phyloP scores from a whole-genome alignment of 202 grass and related monocot genomes.

The Panicum virgatum region DNA sequence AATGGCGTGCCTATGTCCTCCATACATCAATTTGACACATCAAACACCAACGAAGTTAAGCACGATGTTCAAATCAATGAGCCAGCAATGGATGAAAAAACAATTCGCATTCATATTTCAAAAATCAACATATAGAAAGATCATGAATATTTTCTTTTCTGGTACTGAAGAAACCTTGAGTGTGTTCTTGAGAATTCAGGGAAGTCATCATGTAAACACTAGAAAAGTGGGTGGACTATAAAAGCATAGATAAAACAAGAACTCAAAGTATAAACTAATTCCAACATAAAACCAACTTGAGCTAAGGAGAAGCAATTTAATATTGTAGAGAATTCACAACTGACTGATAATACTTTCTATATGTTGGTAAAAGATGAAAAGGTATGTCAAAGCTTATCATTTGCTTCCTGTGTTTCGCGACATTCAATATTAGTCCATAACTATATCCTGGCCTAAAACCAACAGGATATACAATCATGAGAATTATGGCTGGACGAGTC shows the following conservation, averaged over 20 bases:
- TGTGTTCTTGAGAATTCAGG: conserved; percentile 3
- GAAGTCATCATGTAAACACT: background rate
- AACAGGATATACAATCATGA: background rate
- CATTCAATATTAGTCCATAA: background rate
- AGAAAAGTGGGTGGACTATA: background rate
- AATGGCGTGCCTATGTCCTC: background rate
- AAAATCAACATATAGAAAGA: conserved; percentile 2
- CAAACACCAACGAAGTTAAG: background rate
- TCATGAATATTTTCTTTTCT: background rate
- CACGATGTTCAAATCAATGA: background rate
- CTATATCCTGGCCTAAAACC: background rate
- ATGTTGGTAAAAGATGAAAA: background rate
- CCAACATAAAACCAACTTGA: background rate
- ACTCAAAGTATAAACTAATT: background rate
- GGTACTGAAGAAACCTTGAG: background rate
- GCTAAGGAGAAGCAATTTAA: background rate
- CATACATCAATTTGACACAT: background rate
- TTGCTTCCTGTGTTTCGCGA: background rate
- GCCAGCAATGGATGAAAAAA: conserved; percentile 8
- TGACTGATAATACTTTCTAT: background rate
- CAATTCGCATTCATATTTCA: background rate
- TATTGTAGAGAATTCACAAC: background rate
- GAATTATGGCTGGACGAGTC: background rate
- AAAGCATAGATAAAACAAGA: background rate
- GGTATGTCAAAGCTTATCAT: background rate